A percentile compares a stretch with the other conserved stretches of the same genome.
Evolutionary conservation across 805 yeast species (phyloP).

Genomic region (Metahyphopichia silvanorum): DNA sequence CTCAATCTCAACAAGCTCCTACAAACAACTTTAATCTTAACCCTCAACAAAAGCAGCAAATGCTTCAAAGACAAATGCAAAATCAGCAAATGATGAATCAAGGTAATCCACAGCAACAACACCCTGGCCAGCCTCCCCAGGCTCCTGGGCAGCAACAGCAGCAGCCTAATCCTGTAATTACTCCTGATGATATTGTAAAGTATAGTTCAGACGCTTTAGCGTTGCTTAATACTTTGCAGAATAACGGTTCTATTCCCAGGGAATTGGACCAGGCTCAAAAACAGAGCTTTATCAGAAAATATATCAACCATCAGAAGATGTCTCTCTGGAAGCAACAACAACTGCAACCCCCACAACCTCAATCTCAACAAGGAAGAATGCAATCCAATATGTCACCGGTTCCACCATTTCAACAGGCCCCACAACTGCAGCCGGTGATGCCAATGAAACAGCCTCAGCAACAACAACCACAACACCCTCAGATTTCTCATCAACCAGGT

Average conservation of each 20-base stretch:
- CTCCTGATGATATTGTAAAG: constrained; percentile 37
- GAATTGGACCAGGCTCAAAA: constrained; percentile 34
- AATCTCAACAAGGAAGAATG: constrained; percentile 9
- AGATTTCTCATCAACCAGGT: background rate
- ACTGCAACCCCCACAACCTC: constrained; percentile 13
- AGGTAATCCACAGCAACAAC: constrained; percentile 19
- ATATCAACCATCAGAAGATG: constrained; percentile 36
- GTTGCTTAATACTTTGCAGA: constrained; percentile 33
- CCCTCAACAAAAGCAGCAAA: constrained; percentile 38
- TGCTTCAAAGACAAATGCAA: constrained; percentile 31
- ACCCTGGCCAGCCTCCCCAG: constrained; percentile 15
- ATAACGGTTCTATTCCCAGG: constrained; percentile 29
- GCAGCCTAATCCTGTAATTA: constrained; percentile 29
- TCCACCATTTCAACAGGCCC: constrained; percentile 8
- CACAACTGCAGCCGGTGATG: constrained; percentile 8
- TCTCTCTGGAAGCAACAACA: constrained; percentile 25
- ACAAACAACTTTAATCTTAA: no score
- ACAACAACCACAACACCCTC: constrained; percentile 4
- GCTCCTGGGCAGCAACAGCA: constrained; percentile 10
- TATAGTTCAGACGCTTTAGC: constrained; percentile 39
- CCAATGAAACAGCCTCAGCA: constrained; percentile 7
- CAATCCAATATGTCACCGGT: no score
- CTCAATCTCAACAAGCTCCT: constrained; percentile 21
- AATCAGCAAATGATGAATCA: constrained; percentile 14
- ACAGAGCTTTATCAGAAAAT: constrained; percentile 37